A percentile compares a stretch with the other conserved stretches of the same genome.
Conservation (phyloP, 2,329 filamentous ascomycete genomes). For the Davidsoniella virescens region DNA sequence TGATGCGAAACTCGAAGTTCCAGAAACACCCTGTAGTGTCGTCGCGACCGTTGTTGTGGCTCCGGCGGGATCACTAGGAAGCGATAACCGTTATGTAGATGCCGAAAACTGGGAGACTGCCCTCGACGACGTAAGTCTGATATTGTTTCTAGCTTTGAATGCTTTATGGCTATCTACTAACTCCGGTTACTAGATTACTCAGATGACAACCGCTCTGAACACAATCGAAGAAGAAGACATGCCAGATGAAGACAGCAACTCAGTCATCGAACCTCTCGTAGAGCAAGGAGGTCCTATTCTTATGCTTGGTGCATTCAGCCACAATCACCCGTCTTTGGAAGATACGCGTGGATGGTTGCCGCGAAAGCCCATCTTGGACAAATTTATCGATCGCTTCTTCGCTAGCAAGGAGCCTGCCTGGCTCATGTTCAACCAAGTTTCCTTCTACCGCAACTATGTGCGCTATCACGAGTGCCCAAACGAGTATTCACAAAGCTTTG, state of each 20-base stretch:
- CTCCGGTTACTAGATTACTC: too few relatives aligned
- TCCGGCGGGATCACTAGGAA: conserved; percentile 15
- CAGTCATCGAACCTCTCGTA: conserved; percentile 12
- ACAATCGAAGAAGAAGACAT: conserved; percentile 15
- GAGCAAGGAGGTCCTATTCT: conserved; percentile 15
- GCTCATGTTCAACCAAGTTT: conserved; percentile 20
- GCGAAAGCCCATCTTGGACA: conserved; percentile 15
- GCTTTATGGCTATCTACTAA: not conserved
- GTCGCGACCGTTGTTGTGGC: conserved; percentile 9
- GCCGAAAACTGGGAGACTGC: conserved; percentile 20
- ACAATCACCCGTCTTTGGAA: conserved; percentile 8
- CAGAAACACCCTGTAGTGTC: conserved; percentile 12
- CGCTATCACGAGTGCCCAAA: too few relatives aligned
- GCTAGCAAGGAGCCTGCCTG: conserved; percentile 18
- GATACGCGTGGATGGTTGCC: conserved; percentile 17
- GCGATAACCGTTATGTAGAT: conserved; percentile 18
- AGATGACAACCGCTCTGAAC: too few relatives aligned
- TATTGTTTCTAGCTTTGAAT: not conserved
- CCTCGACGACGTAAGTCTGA: conserved; percentile 18
- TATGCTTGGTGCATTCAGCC: conserved; percentile 16
- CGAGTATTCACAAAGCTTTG: conserved; percentile 14
- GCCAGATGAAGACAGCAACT: conserved; percentile 8
- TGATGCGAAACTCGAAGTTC: not conserved
- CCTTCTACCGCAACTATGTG: conserved; percentile 14
- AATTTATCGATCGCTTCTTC: conserved; percentile 19